These are phyloP conservation scores for Pythium myriotylum DNA, from an alignment of 352 stramenopile genomes.

Conservation along the genomic window DNA sequence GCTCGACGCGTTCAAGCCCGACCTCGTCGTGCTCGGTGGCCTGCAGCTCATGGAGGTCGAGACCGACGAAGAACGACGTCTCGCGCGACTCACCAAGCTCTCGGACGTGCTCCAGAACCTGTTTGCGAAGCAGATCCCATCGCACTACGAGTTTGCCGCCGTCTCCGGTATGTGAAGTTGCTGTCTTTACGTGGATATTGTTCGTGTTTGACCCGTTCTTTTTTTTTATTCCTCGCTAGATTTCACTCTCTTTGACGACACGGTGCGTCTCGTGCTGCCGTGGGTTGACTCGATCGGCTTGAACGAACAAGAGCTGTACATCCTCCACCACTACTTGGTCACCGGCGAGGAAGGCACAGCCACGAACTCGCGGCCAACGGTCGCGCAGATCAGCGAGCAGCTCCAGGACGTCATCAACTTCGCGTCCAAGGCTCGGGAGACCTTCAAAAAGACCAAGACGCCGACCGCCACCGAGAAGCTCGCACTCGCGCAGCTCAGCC, in stretches of 20 bases:
- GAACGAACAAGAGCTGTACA: conserved; percentile 86
- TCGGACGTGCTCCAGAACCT: conserved; percentile 76
- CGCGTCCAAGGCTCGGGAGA: conserved; percentile 43
- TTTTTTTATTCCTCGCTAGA: too few relatives aligned
- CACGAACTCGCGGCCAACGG: conserved; percentile 72
- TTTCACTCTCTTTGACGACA: conserved; percentile 84
- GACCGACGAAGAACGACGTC: conserved; percentile 52
- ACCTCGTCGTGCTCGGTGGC: conserved; percentile 80
- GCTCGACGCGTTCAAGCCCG: conserved; percentile 57
- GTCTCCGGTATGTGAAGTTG: conserved; percentile 70
- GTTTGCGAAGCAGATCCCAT: conserved; percentile 55
- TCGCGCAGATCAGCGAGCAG: conserved; percentile 74
- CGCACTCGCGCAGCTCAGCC: conserved; percentile 64
- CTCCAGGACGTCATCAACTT: conserved; percentile 73
- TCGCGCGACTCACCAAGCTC: conserved; percentile 60
- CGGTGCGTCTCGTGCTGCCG: conserved; percentile 72
- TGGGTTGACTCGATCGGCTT: conserved; percentile 81
- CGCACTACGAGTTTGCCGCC: conserved; percentile 84
- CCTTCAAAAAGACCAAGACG: conserved; percentile 36
- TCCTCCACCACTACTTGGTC: conserved; percentile 81
- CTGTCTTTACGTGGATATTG: too few relatives aligned
- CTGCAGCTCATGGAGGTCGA: conserved; percentile 88
- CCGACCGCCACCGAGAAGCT: conserved; percentile 28
- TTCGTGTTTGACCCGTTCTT: neutral
- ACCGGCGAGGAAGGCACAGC: conserved; percentile 71